Base-by-base conservation (phyloP, 495 filamentous ascomycete species). In the Neurospora discreta region DNA sequence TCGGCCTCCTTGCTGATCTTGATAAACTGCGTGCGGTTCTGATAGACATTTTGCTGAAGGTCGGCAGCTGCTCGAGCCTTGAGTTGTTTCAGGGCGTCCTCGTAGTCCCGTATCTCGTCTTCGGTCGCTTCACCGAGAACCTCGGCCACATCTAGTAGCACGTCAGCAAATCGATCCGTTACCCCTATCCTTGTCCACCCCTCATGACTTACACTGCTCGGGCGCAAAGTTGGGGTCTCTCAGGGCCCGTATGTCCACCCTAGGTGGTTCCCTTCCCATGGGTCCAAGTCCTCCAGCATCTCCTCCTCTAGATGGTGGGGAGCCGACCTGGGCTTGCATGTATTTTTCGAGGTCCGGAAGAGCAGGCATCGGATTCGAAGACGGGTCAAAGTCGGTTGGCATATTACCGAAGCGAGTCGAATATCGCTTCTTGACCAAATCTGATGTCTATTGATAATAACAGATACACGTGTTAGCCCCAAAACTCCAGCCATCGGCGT, bases 1-100 rank as follows among this genome's bases (percentile, higher is more conserved):
- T 99, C 95, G 3, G 97, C 97, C 81, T 99, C 96, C 82, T 97
- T 95, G 80, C 93, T 97, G 81, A 99, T 98, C 76, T 96, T 95
- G 84, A 99, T 97, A 81, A 99, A 99, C 76, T 98, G 95, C 0
- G 94, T 97, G 65, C 95, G 90, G 81, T 99, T 99, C 78, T 98
- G 94, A 80, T 95, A 97, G 40, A 99, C 93, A 83, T 93, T 99
- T 76, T 96, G 92, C 77, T 98, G 96, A 11, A 99, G 85, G 76
- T 98, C 93, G 39, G 89, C 89, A 3, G 94, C 93, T 1, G 93
- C 94, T 42, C 92, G 88, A 74, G 89, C 90, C 77, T 94, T 93
- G 68, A 95, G 84, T 77, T 93, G 93, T 73, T 89, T 87, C 41
- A 99, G 83, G 13, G 87, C 88, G 52, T 83, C 78, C 76, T 97